Evolutionary conservation across 768 basidiomycete genomes (phyloP).

Genomic region (Mycena epipterygia): DNA sequence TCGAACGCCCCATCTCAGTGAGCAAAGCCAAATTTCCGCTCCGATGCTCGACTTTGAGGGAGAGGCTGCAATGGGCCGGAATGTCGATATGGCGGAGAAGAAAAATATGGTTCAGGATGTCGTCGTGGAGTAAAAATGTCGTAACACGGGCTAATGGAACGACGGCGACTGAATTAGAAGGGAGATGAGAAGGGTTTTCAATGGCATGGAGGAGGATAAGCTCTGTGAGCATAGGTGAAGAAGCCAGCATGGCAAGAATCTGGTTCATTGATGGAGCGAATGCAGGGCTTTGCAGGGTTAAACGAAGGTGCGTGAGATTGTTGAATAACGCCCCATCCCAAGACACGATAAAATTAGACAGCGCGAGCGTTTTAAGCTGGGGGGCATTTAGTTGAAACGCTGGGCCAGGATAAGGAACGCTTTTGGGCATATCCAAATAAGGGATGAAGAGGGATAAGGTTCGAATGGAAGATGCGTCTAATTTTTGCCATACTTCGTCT

Average conservation of each 20-base stretch:
- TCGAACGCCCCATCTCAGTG: constrained; percentile 4
- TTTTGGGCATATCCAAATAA: constrained; percentile 1
- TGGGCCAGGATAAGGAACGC: constrained; percentile 4
- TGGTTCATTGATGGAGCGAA: constrained; percentile 19
- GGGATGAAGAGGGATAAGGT: constrained; percentile 23
- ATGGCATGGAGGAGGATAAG: constrained; percentile 10
- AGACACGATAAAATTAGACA: constrained; percentile 23
- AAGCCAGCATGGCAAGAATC: constrained; percentile 21
- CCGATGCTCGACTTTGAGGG: constrained; percentile 18
- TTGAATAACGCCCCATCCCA: constrained; percentile 11
- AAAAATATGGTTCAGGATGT: constrained; percentile 17
- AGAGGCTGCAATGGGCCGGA: neutral
- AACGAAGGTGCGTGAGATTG: constrained; percentile 22
- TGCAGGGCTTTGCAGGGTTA: constrained; percentile 1
- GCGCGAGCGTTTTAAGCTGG: constrained; percentile 5
- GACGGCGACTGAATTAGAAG: constrained; percentile 2
- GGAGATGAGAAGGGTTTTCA: constrained; percentile 21
- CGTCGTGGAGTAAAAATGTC: constrained; percentile 8
- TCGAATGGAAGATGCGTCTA: neutral
- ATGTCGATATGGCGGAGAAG: constrained; percentile 25
- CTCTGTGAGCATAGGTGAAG: constrained; percentile 22
- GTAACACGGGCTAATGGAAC: constrained; percentile 1
- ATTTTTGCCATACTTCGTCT: constrained; percentile 6
- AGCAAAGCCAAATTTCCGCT: neutral
- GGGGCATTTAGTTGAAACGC: constrained; percentile 12